Conservation (phyloP, 2,329 filamentous ascomycete genomes). For the Sporothrix dimorphospora region DNA sequence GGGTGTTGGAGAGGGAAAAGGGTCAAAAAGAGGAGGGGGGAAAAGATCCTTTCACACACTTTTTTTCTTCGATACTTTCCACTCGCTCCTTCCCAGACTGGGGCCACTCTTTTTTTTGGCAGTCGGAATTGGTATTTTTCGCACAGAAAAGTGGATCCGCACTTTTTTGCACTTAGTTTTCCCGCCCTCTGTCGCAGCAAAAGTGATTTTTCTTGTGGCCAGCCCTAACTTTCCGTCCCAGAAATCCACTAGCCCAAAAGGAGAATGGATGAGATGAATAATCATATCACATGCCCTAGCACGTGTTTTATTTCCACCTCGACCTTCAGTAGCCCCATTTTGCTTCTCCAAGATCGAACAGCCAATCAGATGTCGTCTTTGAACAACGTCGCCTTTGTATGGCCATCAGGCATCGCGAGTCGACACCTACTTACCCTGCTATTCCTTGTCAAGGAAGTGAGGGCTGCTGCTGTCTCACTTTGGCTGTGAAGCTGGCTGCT, state of each 20-base stretch:
- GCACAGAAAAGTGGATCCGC: conserved; percentile 16
- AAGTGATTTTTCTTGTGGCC: conserved; percentile 8
- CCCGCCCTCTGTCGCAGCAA: not conserved
- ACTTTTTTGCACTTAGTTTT: conserved; percentile 28
- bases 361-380: conserved; percentile 21
- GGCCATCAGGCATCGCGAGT: not conserved
- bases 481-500: no score
- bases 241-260: not conserved
- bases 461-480: no score
- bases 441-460: not conserved
- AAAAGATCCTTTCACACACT: conserved; percentile 23
- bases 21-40: conserved; percentile 10
- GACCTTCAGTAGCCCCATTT: not conserved
- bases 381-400: conserved; percentile 15
- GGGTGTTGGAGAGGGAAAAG: conserved; percentile 15
- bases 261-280: not conserved
- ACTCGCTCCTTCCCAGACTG: not conserved
- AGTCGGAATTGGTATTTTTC: conserved; percentile 23
- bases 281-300: not conserved
- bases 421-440: not conserved
- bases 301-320: not conserved
- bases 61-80: conserved; percentile 16
- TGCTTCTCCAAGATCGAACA: not conserved
- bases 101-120: conserved; percentile 10
- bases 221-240: not conserved